A percentile compares a stretch with the other conserved stretches of the same genome.
Conservation (phyloP, 2,329 filamentous ascomycete species). For the Ophiostoma tasmaniense region DNA sequence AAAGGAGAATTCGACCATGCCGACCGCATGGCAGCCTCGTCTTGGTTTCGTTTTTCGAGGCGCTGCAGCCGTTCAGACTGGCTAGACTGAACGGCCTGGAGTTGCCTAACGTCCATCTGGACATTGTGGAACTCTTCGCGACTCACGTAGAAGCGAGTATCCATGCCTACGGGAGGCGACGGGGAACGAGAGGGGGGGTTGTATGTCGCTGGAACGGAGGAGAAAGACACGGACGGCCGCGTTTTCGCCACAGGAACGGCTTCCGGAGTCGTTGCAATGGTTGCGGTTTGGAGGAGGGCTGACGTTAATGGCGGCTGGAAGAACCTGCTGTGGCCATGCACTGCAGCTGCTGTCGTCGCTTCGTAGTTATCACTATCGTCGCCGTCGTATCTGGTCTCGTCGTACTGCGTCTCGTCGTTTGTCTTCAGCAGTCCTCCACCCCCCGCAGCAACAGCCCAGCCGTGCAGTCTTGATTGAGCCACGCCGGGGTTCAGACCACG, state of each 20-base stretch:
- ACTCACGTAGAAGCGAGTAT: slow-evolving; percentile 50
- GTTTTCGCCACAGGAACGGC: neutral
- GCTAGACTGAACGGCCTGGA: slow-evolving; percentile 53
- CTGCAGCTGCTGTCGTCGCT: neutral
- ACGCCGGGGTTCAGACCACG: neutral
- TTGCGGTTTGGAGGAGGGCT: neutral
- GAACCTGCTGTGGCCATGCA: neutral
- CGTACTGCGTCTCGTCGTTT: neutral
- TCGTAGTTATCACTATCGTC: neutral
- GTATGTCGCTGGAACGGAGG: neutral
- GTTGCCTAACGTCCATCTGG: slow-evolving; percentile 62
- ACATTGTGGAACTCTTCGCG: slow-evolving; percentile 60
- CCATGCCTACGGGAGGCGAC: slow-evolving; percentile 42
- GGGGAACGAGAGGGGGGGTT: neutral
- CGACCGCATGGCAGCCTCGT: slow-evolving; percentile 65
- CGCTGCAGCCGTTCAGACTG: slow-evolving; percentile 54
- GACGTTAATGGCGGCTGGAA: neutral
- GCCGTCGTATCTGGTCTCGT: neutral
- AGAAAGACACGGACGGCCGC: neutral
- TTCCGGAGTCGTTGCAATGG: neutral
- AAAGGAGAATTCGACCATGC: slow-evolving; percentile 90
- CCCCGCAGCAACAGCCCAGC: slow-evolving; percentile 38
- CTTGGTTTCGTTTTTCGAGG: slow-evolving; percentile 58
- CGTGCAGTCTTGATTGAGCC: slow-evolving; percentile 26
- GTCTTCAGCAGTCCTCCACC: slow-evolving; percentile 29